phyloP scores from a whole-genome alignment of 257 asterid genomes.

The Hygrophila difformis region DNA sequence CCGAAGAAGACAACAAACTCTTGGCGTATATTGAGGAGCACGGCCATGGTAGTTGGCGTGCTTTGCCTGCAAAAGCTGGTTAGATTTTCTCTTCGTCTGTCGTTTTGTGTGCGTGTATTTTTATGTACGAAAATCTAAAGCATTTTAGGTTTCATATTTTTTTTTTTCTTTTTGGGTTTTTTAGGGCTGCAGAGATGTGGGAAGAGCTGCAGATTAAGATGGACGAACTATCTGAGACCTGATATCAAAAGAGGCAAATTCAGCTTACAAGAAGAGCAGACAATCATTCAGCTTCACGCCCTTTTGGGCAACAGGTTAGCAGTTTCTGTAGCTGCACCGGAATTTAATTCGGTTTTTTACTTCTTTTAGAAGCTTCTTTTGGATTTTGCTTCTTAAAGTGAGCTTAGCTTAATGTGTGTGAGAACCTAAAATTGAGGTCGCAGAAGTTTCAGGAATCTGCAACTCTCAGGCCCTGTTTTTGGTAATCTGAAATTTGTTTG shows the following conservation, averaged over 20 bases:
- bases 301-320: constrained; percentile 80
- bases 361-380: not conserved
- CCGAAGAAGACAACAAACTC: constrained; percentile 88
- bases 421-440: no score
- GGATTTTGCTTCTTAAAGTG: not conserved
- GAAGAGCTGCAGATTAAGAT: constrained; percentile 81
- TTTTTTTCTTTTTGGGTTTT: not conserved
- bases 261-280: constrained; percentile 85
- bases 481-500: no score
- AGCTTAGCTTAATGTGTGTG: no score
- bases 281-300: constrained; percentile 94
- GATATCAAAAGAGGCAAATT: constrained; percentile 91
- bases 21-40: constrained; percentile 76
- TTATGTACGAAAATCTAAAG: not conserved
- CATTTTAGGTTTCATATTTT: no score
- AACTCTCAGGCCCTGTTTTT: no score
- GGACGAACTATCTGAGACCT: constrained; percentile 87
- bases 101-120: not conserved
- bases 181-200: constrained; percentile 86
- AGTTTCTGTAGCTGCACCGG: no score
- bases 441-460: no score
- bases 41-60: constrained; percentile 98
- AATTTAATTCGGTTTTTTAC: not conserved
- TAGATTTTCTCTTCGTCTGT: not conserved
- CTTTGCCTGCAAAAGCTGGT: constrained; percentile 87